A percentile compares a stretch with the other conserved stretches of the same genome.
Evolutionary conservation across 2,329 filamentous ascomycete species (phyloP).

Genomic region (Talaromyces sp.): DNA sequence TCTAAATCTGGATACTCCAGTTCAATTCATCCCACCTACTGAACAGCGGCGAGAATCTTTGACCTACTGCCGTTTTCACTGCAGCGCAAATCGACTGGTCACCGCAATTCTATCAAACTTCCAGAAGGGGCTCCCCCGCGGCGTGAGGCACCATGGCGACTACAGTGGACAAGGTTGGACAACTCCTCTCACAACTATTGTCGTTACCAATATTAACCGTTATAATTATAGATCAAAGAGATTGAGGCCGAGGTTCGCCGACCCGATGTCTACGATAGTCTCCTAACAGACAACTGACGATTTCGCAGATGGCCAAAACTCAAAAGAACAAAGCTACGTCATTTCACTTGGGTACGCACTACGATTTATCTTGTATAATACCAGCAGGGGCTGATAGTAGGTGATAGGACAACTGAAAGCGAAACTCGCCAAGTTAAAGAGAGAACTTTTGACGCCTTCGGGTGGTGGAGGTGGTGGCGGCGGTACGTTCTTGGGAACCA

Average conservation of each 20-base stretch:
- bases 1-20: not conserved
- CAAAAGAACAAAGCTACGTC: conserved; percentile 97
- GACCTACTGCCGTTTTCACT: not conserved
- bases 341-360: conserved; percentile 70
- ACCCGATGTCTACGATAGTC: conserved; percentile 7
- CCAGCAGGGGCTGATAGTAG: not conserved
- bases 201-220: not conserved
- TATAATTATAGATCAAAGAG: conserved; percentile 73
- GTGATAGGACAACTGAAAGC: conserved; percentile 77
- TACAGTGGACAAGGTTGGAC: conserved; percentile 85
- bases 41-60: not conserved
- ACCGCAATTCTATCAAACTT: not conserved
- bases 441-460: conserved; percentile 83
- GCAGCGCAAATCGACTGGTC: not conserved
- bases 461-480: conserved; percentile 78
- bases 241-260: conserved; percentile 83
- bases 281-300: conserved; percentile 17
- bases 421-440: conserved; percentile 95
- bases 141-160: conserved; percentile 70
- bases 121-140: not conserved
- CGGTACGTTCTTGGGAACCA: conserved; percentile 48
- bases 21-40: not conserved
- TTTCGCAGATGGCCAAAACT: conserved; percentile 78
- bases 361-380: not conserved
- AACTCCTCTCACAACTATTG: not conserved